Evolutionary conservation across 2,329 filamentous ascomycete species (phyloP).

Genomic region (Claviceps humidiphila): DNA sequence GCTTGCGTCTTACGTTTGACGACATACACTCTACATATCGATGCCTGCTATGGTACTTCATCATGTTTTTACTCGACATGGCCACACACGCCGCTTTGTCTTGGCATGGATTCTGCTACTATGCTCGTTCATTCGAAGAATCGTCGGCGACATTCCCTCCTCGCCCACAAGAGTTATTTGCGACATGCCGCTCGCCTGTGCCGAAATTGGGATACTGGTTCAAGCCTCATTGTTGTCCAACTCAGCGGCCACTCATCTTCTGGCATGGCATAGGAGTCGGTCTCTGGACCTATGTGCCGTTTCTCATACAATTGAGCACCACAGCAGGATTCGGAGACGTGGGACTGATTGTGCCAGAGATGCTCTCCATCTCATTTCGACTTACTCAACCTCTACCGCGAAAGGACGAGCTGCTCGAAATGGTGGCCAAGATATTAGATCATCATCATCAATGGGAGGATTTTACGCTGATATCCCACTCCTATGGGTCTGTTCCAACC

Average conservation of each 20-base stretch:
- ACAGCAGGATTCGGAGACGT: slow-evolving; percentile 24
- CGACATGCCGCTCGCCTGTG: slow-evolving; percentile 33
- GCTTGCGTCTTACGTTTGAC: slow-evolving; percentile 54
- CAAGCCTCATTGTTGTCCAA: slow-evolving; percentile 39
- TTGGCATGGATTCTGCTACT: slow-evolving; percentile 37
- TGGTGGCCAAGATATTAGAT: slow-evolving; percentile 44
- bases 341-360: slow-evolving; percentile 52
- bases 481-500: slow-evolving; percentile 50
- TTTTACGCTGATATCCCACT: slow-evolving; percentile 49
- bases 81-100: slow-evolving; percentile 31
- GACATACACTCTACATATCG: slow-evolving; percentile 46
- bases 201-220: slow-evolving; percentile 50
- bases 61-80: slow-evolving; percentile 42
- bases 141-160: slow-evolving; percentile 40
- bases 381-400: slow-evolving; percentile 40
- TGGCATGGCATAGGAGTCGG: slow-evolving; percentile 61
- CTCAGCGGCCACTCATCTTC: slow-evolving; percentile 47
- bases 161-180: slow-evolving; percentile 36
- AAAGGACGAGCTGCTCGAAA: slow-evolving; percentile 38
- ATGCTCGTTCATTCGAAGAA: slow-evolving; percentile 23
- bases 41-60: slow-evolving; percentile 49
- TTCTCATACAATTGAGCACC: slow-evolving; percentile 38
- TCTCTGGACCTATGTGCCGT: slow-evolving; percentile 46
- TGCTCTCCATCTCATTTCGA: slow-evolving; percentile 52
- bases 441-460: slow-evolving; percentile 40